Base-by-base conservation (phyloP, 169 alveolate species). In the Theileria annulata region DNA sequence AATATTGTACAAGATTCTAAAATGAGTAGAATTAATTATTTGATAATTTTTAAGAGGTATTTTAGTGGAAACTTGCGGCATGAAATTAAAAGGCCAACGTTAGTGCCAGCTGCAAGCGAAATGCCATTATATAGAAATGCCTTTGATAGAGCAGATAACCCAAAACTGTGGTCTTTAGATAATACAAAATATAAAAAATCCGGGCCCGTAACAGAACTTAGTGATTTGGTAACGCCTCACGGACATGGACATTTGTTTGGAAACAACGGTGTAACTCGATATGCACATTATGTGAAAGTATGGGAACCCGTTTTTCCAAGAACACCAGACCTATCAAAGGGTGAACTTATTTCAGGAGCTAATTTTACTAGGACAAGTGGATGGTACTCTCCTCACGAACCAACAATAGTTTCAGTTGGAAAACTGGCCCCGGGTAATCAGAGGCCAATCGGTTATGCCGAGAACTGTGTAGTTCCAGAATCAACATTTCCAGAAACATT, bases 241-340 rank as follows among this genome's bases (percentile, higher is more conserved):
- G 93, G 86, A 56, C 96, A 93, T 51, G 95, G 93, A 21, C 94
- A 90, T 67, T 71, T 79, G 74, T 80, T 87, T 59, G 93, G 92
- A 23, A 82, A 79, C 71, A 49, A 83, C 21, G 92, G 85, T 31
- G 81, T 92, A 56, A 84, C 92, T 15, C 84, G 94, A 15, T 91
- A 91, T 75, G 93, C 93, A 31, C 96, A 93, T 71, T 93, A 93
- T 74, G 92, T 90, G 54, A 90, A 88, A 79, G 91, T 91, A n/a
- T 90, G 94, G 73, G 96, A 93, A 72, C 96, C 96, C 1, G 88
- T 88, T 13, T 93, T 93, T 78, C 96, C 96, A 27, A 71, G 93
- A 37, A 88, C 93, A 21, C 96, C 96, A 0, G 95, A 93, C 67
- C 77, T 93, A 33, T 51, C 86, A 28, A 91, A 91, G 74, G 93